A percentile compares a stretch with the other conserved stretches of the same genome.
Conservation (phyloP, 2,329 filamentous ascomycete species). For the Penicillium sp. region DNA sequence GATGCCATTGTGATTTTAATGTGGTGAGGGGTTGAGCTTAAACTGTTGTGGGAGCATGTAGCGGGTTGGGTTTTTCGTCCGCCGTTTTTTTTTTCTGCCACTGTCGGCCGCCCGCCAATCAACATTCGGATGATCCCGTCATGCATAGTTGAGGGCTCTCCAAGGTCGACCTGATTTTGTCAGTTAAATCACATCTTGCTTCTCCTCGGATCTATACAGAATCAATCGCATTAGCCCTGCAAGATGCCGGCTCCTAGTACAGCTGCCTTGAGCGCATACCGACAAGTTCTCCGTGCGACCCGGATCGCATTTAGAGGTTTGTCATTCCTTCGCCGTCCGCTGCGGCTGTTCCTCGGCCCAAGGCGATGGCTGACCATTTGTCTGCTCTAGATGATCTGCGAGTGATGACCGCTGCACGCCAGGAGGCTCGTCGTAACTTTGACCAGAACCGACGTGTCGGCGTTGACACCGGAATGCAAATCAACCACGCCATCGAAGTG, state of each 20-base stretch:
- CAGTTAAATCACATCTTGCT: too few species aligned
- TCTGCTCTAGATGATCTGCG: slow-evolving; percentile 58
- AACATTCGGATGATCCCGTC: slow-evolving; percentile 20
- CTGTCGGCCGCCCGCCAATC: slow-evolving; percentile 29
- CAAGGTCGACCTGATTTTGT: too few species aligned
- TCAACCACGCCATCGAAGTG: slow-evolving; percentile 76
- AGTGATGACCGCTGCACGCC: slow-evolving; percentile 63
- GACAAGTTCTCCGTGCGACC: slow-evolving; percentile 72
- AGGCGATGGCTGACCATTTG: slow-evolving; percentile 4
- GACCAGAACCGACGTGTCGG: slow-evolving; percentile 58
- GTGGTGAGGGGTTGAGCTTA: slow-evolving; percentile 7
- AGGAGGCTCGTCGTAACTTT: slow-evolving; percentile 69
- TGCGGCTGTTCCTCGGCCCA: not conserved
- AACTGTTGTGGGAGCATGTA: slow-evolving; percentile 13
- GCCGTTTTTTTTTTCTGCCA: slow-evolving; percentile 34
- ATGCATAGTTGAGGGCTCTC: not conserved
- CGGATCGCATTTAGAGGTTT: slow-evolving; percentile 76
- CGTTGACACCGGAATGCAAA: slow-evolving; percentile 55
- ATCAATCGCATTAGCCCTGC: not conserved
- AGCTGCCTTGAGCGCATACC: slow-evolving; percentile 70
- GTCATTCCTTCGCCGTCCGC: slow-evolving; percentile 3
- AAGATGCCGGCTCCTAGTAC: slow-evolving; percentile 31
- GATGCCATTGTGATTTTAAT: slow-evolving; percentile 54
- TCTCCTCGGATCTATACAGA: not conserved
- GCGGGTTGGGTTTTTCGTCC: slow-evolving; percentile 21